These are phyloP conservation scores for Arabidopsis hybrid DNA, from an alignment of 441 rosid species.

Conservation along the genomic window DNA sequence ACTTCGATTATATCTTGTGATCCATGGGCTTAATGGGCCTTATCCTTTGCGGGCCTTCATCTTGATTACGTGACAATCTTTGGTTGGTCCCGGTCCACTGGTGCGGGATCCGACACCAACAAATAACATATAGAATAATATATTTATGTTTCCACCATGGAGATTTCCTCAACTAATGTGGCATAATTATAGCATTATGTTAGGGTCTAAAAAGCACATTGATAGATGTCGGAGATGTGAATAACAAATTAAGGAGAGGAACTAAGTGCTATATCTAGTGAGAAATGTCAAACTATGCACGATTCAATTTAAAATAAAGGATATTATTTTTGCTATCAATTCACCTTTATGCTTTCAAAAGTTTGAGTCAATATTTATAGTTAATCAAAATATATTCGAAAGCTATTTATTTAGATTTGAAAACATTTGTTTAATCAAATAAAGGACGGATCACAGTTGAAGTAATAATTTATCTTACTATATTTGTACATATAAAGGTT, in stretches of 20 bases:
- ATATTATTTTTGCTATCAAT: slow-evolving; percentile 6
- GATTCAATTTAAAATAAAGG: not conserved
- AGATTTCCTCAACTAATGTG: slow-evolving; percentile 22
- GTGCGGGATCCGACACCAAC: too few relatives aligned
- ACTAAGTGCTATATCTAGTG: slow-evolving; percentile 31
- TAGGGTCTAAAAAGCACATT: slow-evolving; percentile 27
- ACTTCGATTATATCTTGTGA: too few relatives aligned
- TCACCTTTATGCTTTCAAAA: not conserved
- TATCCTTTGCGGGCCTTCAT: too few relatives aligned
- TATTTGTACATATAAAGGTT: not conserved
- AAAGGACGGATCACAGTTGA: not conserved
- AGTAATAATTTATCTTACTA: slow-evolving; percentile 1
- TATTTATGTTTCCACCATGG: slow-evolving; percentile 36
- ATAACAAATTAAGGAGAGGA: slow-evolving; percentile 17
- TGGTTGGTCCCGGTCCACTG: too few relatives aligned
- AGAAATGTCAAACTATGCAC: slow-evolving; percentile 17
- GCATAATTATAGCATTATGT: slow-evolving; percentile 22
- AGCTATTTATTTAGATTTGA: not conserved
- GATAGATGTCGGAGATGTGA: slow-evolving; percentile 21
- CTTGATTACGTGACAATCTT: too few relatives aligned
- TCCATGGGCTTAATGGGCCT: too few relatives aligned
- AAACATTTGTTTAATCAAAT: not conserved
- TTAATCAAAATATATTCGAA: slow-evolving; percentile 1
- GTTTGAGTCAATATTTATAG: not conserved
- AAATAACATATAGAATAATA: slow-evolving; percentile 2